Evolutionary conservation across 2,329 filamentous ascomycete species (phyloP).

Genomic region (Cercospora janseana): DNA sequence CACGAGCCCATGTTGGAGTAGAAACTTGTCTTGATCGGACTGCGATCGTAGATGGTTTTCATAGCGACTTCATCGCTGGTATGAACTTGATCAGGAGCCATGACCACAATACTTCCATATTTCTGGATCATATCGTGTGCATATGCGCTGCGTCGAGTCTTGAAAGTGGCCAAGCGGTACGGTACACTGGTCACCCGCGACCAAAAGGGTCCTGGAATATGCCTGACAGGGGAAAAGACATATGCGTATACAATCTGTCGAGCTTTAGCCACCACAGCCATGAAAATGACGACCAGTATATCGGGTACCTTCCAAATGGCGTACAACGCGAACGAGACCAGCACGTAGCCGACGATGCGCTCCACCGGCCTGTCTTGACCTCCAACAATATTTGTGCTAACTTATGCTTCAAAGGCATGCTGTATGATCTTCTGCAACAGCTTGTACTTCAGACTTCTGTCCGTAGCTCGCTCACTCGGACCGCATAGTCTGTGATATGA

Average conservation of each 20-base stretch:
- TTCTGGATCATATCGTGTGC: constrained; percentile 10
- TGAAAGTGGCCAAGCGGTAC: constrained; percentile 15
- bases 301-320: neutral
- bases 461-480: neutral
- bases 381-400: neutral
- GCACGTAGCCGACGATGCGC: neutral
- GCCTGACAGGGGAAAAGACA: constrained; percentile 19
- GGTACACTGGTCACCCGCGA: constrained; percentile 19
- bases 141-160: constrained; percentile 17
- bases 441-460: neutral
- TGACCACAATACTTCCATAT: constrained; percentile 24
- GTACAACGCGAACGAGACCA: neutral
- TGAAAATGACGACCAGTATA: neutral
- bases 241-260: constrained; percentile 17
- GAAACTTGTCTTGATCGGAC: constrained; percentile 20
- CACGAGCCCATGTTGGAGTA: constrained; percentile 24
- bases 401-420: neutral
- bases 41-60: constrained; percentile 23
- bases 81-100: constrained; percentile 25
- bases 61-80: constrained; percentile 21
- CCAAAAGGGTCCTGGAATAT: constrained; percentile 23
- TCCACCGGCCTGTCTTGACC: neutral
- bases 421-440: neutral
- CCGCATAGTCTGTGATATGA: neutral
- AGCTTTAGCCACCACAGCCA: neutral